Base-by-base conservation (phyloP, 2,329 filamentous ascomycete genomes). In the Alternaria incomplexa region DNA sequence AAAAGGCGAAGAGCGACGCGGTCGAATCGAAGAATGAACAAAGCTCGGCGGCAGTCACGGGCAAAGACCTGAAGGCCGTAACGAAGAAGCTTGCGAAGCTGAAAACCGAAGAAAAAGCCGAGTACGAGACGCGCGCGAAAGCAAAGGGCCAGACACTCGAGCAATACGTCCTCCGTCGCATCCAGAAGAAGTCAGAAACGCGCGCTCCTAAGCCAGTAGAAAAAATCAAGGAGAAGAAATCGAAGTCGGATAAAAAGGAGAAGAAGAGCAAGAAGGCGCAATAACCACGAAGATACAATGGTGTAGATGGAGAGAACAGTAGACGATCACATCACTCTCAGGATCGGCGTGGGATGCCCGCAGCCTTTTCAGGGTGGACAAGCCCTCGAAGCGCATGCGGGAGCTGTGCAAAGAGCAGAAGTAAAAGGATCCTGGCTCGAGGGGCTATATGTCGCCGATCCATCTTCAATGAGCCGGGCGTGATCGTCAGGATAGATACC, bases 111-210 rank as follows among this genome's bases (percentile, higher is more conserved):
- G 77, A 81, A 58, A 70, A 68, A 20, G 63, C 64, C 10, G 59
- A 73, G 13, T 81, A 80, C 67, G 71, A 72, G 32, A 58, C 70
- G 15, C 76, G 79, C 28, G 81, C 81, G 2, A 71, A 68, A 1
- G 71, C 69, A 17, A 83, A 82, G 66, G 73, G 76, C 12, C 73
- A 82, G 46, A 72, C 77, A 1, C 66, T 82, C 6, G 77, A 81
- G 43, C 67, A 71, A 13, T 83, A 79, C 58, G 62, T 77, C 26
- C 64, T 70, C n/a, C 72, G 75, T 15, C 73, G 77, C 25, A 73
- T 78, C 13, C 71, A 74, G 50, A 80, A 80, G 67, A 80, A 79
- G 55, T 64, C 56, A 1, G 67, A 68, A 26, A 69, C 71, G 56
- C 68, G 62, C 25, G 51, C 58, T 22, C 40, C 47, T 1, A 60